phyloP scores from a whole-genome alignment of 2,329 filamentous ascomycete genomes.

The Lecanicillium sp. region DNA sequence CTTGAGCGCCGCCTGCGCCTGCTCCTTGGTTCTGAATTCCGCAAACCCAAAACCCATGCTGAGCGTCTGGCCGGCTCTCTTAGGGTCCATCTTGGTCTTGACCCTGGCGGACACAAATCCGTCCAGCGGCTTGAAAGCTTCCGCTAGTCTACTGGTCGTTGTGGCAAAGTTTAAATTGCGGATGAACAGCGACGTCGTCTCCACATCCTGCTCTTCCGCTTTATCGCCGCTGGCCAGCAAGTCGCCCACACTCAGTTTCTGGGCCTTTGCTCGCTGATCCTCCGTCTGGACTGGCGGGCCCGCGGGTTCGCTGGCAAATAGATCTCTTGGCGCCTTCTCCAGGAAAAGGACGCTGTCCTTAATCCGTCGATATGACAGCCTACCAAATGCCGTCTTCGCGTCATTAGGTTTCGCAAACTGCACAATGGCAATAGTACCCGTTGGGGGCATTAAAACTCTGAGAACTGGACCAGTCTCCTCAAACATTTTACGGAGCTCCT shows the following conservation, averaged over 20 bases:
- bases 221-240: conserved; percentile 52
- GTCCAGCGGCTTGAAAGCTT: conserved; percentile 72
- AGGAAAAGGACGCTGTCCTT: conserved; percentile 88
- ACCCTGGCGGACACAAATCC: conserved; percentile 86
- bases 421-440: conserved; percentile 87
- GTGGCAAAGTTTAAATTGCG: conserved; percentile 92
- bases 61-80: conserved; percentile 76
- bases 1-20: conserved; percentile 71
- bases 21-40: conserved; percentile 71
- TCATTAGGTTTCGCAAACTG: conserved; percentile 75
- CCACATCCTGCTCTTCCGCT: conserved; percentile 45
- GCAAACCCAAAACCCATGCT: conserved; percentile 98
- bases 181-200: conserved; percentile 79
- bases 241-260: conserved; percentile 62
- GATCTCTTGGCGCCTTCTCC: conserved; percentile 81
- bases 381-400: conserved; percentile 75
- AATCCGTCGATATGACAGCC: conserved; percentile 81
- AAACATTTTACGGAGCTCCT: conserved; percentile 74
- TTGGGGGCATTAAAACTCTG: conserved; percentile 83
- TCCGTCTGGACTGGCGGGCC: conserved; percentile 17
- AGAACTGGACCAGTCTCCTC: conserved; percentile 78
- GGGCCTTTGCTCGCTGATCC: conserved; percentile 33
- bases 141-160: conserved; percentile 65
- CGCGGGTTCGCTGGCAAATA: conserved; percentile 46
- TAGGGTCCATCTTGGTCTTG: conserved; percentile 90